phyloP scores from a whole-genome alignment of 805 yeast genomes.

The Saccharomyces mikatae region DNA sequence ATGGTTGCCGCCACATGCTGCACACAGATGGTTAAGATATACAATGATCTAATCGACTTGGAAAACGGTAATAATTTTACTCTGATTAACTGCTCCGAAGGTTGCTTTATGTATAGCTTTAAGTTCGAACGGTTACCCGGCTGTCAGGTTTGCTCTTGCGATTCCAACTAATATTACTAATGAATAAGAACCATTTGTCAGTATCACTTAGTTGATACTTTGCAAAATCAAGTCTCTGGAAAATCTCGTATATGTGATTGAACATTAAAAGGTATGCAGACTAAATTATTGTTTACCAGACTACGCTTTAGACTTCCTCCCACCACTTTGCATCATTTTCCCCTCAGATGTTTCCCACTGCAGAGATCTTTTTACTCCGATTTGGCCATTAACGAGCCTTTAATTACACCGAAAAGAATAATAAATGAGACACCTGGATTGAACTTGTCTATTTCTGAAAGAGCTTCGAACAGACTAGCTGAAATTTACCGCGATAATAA shows the following conservation, averaged over 20 bases:
- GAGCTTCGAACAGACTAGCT: constrained; percentile 23
- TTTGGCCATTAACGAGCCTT: background rate
- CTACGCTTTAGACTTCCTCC: background rate
- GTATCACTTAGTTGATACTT: background rate
- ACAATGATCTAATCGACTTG: constrained; percentile 49
- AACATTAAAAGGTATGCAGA: background rate
- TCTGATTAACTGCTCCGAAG: constrained; percentile 80
- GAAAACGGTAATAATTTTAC: constrained; percentile 68
- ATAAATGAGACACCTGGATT: constrained; percentile 16
- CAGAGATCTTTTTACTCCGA: background rate
- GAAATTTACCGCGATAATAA: constrained; percentile 19
- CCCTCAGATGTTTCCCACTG: background rate
- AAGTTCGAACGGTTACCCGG: constrained; percentile 48
- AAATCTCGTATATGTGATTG: background rate
- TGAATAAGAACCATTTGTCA: background rate
- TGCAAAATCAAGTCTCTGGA: background rate
- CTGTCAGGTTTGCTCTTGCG: constrained; percentile 59
- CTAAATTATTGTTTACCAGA: background rate
- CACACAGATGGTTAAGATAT: constrained; percentile 73
- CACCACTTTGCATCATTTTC: background rate
- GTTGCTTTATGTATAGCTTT: constrained; percentile 68
- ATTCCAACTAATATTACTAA: background rate
- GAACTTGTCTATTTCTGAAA: constrained; percentile 18
- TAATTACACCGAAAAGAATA: constrained; percentile 17
- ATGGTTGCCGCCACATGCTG: constrained; percentile 84